phyloP scores from a whole-genome alignment of 345 rosid species.

The Fremontodendron californicum region DNA sequence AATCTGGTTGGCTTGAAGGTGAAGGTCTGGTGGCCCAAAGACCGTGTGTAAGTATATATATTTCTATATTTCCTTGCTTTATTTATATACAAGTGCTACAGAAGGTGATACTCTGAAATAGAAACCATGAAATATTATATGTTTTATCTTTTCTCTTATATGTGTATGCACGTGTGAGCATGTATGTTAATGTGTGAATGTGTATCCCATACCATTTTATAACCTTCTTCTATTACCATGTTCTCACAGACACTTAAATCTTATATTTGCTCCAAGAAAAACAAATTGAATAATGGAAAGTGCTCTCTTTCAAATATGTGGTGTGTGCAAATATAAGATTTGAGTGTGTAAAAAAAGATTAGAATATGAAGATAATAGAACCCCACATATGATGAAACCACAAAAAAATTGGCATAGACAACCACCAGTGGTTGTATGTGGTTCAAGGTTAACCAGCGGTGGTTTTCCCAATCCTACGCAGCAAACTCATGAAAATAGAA shows the following conservation, averaged over 20 bases:
- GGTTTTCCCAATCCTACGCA: too few species aligned
- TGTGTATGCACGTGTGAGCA: neutral
- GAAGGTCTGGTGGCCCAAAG: conserved; percentile 93
- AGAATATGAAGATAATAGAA: neutral
- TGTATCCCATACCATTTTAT: neutral
- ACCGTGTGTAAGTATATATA: conserved; percentile 47
- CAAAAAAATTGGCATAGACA: too few species aligned
- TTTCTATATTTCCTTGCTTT: neutral
- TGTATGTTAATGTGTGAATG: neutral
- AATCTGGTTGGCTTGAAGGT: conserved; percentile 69
- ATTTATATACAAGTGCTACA: neutral
- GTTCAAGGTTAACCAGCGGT: too few species aligned
- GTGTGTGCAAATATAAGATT: neutral
- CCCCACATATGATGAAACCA: too few species aligned
- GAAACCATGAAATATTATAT: neutral
- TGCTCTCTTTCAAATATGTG: neutral
- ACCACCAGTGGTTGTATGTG: too few species aligned
- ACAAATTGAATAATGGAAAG: neutral
- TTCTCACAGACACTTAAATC: neutral
- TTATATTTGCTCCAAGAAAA: neutral
- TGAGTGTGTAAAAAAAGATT: neutral
- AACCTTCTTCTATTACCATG: neutral
- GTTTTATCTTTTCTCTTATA: neutral
- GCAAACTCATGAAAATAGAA: neutral
- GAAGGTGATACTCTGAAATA: neutral